These are phyloP conservation scores for Talaromyces trachyspermus DNA, from an alignment of 495 filamentous ascomycete genomes.

Conservation along the genomic window DNA sequence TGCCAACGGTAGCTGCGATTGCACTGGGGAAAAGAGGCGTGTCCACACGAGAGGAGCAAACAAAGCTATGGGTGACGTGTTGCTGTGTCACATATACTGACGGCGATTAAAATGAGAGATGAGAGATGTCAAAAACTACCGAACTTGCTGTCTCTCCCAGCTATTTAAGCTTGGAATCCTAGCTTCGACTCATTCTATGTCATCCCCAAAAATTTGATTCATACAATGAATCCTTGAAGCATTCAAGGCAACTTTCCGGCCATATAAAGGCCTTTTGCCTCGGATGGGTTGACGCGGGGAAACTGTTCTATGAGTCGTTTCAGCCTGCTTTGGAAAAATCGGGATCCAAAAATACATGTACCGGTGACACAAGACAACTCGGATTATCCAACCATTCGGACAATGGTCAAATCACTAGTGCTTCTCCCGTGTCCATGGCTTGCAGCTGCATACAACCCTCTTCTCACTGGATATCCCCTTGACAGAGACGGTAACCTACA, in stretches of 20 bases:
- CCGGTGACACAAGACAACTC: not conserved
- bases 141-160: too few relatives aligned
- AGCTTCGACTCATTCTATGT: too few relatives aligned
- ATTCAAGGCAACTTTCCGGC: too few relatives aligned
- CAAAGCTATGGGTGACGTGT: not conserved
- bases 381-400: not conserved
- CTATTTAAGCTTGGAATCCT: too few relatives aligned
- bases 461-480: not conserved
- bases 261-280: too few relatives aligned
- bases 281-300: not conserved
- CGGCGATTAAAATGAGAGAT: not conserved
- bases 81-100: not conserved
- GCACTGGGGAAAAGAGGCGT: not conserved
- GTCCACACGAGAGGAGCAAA: not conserved
- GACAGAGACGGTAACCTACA: not conserved
- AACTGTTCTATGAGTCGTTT: not conserved
- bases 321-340: not conserved
- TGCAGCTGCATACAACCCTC: not conserved
- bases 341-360: not conserved
- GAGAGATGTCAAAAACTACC: too few relatives aligned
- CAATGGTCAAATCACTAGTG: not conserved
- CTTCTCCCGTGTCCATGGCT: not conserved
- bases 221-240: too few relatives aligned
- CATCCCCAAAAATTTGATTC: too few relatives aligned
- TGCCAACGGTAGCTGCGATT: not conserved